These are phyloP conservation scores for Clitoria ternatea DNA, from an alignment of 306 rosid species.

Conservation along the genomic window DNA sequence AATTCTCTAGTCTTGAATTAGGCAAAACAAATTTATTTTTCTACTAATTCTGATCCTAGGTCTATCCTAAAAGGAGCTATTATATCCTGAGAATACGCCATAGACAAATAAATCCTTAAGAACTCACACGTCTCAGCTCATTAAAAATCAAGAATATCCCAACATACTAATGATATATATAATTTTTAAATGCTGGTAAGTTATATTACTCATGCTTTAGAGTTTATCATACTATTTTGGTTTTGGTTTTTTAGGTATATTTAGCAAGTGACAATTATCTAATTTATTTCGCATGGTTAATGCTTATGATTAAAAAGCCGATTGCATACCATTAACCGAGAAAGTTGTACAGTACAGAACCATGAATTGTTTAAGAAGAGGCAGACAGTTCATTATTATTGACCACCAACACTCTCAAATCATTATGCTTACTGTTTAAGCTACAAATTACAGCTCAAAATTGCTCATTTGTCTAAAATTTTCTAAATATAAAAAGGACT, in stretches of 20 bases:
- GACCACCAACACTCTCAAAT: slow-evolving; percentile 38
- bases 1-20: no score
- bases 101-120: no score
- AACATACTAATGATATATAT: no score
- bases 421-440: slow-evolving; percentile 38
- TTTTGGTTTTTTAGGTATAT: neutral
- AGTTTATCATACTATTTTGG: neutral
- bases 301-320: slow-evolving; percentile 11
- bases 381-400: slow-evolving; percentile 24
- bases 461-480: slow-evolving; percentile 24
- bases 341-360: slow-evolving; percentile 16
- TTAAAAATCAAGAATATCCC: no score
- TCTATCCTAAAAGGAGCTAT: no score
- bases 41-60: no score
- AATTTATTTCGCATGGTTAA: slow-evolving; percentile 22
- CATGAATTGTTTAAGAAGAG: neutral
- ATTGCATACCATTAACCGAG: neutral
- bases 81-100: no score
- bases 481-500: slow-evolving; percentile 25
- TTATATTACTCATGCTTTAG: no score
- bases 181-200: no score
- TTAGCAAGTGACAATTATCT: neutral
- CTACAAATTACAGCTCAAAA: slow-evolving; percentile 27
- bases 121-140: no score
- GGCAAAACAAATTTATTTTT: no score